Evolutionary conservation across 176 grass and related monocot species (phyloP).

Genomic region (Carex scoparia): DNA sequence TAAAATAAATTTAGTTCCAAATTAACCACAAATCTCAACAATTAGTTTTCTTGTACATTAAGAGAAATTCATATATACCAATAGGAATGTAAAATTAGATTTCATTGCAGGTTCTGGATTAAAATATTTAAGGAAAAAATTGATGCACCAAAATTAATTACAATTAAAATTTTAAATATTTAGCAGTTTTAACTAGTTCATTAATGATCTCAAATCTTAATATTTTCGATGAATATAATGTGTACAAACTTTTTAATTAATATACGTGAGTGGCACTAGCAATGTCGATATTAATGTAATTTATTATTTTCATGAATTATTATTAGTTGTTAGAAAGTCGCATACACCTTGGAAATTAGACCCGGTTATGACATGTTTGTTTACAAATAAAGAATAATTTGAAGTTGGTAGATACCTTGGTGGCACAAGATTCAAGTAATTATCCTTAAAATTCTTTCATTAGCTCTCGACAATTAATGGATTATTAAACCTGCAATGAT

Average conservation of each 20-base stretch:
- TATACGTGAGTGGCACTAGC: background rate
- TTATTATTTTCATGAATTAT: background rate
- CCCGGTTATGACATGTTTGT: background rate
- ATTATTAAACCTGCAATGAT: too few species aligned
- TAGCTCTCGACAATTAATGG: background rate
- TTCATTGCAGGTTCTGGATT: too few species aligned
- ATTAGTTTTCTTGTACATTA: too few species aligned
- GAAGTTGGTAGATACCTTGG: background rate
- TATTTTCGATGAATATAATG: background rate
- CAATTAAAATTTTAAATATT: too few species aligned
- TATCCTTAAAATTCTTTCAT: background rate
- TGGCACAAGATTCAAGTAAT: background rate
- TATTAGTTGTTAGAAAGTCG: background rate
- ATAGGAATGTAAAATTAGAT: too few species aligned
- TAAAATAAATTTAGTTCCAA: too few species aligned
- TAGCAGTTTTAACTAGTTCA: too few species aligned
- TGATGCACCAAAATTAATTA: too few species aligned
- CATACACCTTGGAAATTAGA: background rate
- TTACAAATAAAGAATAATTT: background rate
- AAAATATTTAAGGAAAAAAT: too few species aligned
- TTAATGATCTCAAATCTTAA: background rate
- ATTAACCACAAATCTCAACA: too few species aligned
- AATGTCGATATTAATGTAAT: background rate
- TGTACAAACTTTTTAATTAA: background rate
- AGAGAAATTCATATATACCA: too few species aligned